Base-by-base conservation (phyloP, 805 yeast genomes). In the Metschnikowia picachoensis region DNA sequence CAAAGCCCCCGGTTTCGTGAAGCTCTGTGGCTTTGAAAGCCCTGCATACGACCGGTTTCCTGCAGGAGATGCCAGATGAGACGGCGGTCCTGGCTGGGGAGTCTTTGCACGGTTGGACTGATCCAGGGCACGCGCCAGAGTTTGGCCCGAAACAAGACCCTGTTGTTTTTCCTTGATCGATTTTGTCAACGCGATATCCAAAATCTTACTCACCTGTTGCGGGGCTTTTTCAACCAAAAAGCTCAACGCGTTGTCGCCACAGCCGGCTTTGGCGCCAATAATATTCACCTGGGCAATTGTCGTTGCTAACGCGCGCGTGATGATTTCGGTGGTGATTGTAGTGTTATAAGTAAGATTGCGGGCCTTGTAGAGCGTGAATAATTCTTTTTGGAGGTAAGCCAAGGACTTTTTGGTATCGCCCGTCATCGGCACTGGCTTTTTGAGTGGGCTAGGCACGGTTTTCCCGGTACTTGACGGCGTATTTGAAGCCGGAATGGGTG, bases 241-340 rank as follows among this genome's bases (percentile, higher is more conserved):
- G 12, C 86, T 81, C 50, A 87, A 68, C 4, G 94, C 91, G 57
- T 86, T 85, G 16, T 89, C 87, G 1, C 82, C 80, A 48, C 87
- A 83, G 14, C 94, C 91, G 32, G 85, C 87, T 56, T 82, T 83
- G 57, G 90, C 87, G 0, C 96, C 96, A 8, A 91, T 91, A 55
- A 83, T 91, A 48, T 86, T 85, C 9, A 87, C 92, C 62, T 87
- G 94, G 10, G 95, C 92, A 51, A 91, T 89, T 0, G 96, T 92
- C 72, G 91, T 86, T 3, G 97, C 96, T 55, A 91, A 73, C 1
- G 97, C 96, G 57, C 87, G 90, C 8, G 97, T 91, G 56, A 91
- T 72, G 44, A 90, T 81, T 48, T 82, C 87, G 0, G 96, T 87
- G 41, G 92, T 88, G 7, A 89, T 81, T 25, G 85, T 90, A 34